Evolutionary conservation across 495 filamentous ascomycete species (phyloP).

Genomic region (Astrothelium macrocarpum): DNA sequence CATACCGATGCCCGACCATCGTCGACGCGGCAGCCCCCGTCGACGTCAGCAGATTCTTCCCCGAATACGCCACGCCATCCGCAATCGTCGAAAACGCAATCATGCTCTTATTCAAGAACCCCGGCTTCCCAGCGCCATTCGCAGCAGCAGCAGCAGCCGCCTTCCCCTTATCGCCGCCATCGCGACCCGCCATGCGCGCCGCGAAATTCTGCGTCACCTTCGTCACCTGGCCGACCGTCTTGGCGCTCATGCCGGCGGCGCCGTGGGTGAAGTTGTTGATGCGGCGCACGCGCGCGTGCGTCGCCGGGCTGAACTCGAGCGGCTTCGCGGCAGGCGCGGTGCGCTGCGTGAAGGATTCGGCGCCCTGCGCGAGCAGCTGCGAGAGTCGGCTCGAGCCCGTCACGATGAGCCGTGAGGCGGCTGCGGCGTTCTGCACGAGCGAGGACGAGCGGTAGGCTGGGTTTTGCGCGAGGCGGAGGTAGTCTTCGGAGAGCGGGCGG

Average conservation of each 20-base stretch:
- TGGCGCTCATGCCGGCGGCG: conserved; percentile 69
- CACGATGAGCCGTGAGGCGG: conserved; percentile 86
- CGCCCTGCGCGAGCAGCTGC: conserved; percentile 62
- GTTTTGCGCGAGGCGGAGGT: conserved; percentile 69
- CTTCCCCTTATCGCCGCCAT: conserved; percentile 46
- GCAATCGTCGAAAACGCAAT: conserved; percentile 95
- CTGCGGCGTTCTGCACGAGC: conserved; percentile 80
- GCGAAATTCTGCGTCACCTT: conserved; percentile 81
- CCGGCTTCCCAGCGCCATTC: conserved; percentile 93
- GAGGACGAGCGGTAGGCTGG: conserved; percentile 81
- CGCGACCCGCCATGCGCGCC: conserved; percentile 57
- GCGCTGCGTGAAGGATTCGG: conserved; percentile 71
- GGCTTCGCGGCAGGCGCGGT: conserved; percentile 67
- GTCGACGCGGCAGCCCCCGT: conserved; percentile 66
- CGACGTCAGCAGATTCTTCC: conserved; percentile 61
- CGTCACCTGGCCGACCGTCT: conserved; percentile 74
- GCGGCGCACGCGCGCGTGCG: conserved; percentile 75
- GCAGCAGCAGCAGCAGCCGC: too few species aligned
- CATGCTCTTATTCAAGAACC: conserved; percentile 84
- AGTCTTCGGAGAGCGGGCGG: conserved; percentile 67
- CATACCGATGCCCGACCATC: conserved; percentile 76
- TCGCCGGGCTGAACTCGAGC: conserved; percentile 76
- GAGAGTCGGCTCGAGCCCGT: conserved; percentile 71
- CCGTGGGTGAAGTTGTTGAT: conserved; percentile 69
- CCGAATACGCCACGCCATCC: conserved; percentile 82